Evolutionary conservation across 495 filamentous ascomycete genomes (phyloP), one percentile per base, ranked within the genome.

Genomic region (Penicillium macrosclerotiorum): DNA sequence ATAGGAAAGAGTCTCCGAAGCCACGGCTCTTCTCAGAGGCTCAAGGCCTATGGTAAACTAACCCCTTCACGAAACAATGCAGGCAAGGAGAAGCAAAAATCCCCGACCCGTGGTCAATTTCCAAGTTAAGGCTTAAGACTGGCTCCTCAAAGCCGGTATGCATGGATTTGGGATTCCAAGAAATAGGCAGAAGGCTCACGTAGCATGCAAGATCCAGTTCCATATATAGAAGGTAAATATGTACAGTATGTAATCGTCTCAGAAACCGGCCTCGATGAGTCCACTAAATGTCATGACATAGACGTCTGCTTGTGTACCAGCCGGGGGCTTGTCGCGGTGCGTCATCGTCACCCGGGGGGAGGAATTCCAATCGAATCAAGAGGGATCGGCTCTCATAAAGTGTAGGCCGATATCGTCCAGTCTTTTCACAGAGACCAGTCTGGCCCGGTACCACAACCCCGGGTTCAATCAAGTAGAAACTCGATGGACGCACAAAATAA

Each of bases 241-340:
- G n/a, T 46, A 54, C 42, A 54, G 20, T 32, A 54, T 49, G 51
- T 31, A 42, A 54, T 54, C 42, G 40, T 47, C 37, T 36, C 11
- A 49, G 23, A 52, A 37, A 8, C 33, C 43, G 8, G 24, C 18
- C 31, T 42, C 7, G 8, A 34, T 5, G 32, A 39, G 8, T 24
- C 23, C 32, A 49, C 37, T 35, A 12, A 37, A 49, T 40, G 14
- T 40, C 36, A 36, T 52, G 24, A 40, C 41, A 13, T 44, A 14
- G 23, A 36, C 12, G 30, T 45, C 36, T 38, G 30, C 19, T 13
- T 19, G 29, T n/a, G 5, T 24, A 14, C 23, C 27, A 19, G 40
- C 16, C 16, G 40, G 34, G 13, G n/a, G 3, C 19, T 23, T 17
- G n/a, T 42, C 2, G 27, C 29, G 12, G 22, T 5, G 29, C 19